phyloP scores from a whole-genome alignment of 768 basidiomycete species.

The Lanmaoa rubissima region DNA sequence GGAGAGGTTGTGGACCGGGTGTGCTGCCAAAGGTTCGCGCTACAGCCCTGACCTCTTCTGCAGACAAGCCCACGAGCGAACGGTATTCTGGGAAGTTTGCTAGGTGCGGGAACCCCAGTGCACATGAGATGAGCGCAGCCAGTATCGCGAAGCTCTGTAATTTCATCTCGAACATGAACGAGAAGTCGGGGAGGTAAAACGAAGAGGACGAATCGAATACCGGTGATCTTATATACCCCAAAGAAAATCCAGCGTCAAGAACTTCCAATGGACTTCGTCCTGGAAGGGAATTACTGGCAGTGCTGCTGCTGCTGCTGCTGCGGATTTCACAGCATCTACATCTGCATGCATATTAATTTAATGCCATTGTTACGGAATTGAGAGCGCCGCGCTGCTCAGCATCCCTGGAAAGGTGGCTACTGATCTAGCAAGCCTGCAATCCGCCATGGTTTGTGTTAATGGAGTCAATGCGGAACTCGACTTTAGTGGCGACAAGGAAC shows the following conservation, averaged over 20 bases:
- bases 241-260: background rate
- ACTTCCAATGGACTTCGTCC: background rate
- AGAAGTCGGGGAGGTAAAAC: background rate
- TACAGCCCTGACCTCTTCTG: conserved; percentile 14
- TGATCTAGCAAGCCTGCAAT: background rate
- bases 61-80: conserved; percentile 22
- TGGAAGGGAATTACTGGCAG: background rate
- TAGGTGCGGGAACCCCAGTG: conserved; percentile 14
- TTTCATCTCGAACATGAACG: background rate
- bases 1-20: conserved; percentile 23
- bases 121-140: conserved; percentile 3
- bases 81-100: conserved; percentile 18
- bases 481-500: background rate
- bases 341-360: no score
- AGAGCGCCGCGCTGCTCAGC: no score
- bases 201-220: background rate
- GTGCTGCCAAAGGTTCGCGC: conserved; percentile 14
- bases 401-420: background rate
- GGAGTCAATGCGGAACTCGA: background rate
- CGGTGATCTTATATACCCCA: conserved; percentile 1
- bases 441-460: background rate
- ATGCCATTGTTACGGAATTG: background rate
- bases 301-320: background rate
- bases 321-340: background rate
- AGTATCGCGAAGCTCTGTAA: conserved; percentile 5